These are phyloP conservation scores for Kalaharituber pfeilii DNA, from an alignment of 2,329 filamentous ascomycete genomes.

Conservation along the genomic window DNA sequence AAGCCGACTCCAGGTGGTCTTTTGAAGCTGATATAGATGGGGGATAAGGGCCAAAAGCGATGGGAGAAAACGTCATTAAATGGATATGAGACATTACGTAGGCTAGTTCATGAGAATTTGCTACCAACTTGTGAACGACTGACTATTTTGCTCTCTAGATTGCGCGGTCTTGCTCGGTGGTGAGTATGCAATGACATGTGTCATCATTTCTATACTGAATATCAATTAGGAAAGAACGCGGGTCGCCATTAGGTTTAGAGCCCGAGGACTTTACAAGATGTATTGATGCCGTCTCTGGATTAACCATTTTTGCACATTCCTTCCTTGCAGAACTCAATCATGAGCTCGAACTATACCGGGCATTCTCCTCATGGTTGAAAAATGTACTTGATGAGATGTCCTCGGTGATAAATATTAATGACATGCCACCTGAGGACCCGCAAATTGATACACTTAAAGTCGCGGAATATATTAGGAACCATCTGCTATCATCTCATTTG, in stretches of 20 bases:
- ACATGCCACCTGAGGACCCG: constrained; percentile 18
- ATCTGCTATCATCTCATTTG: constrained; percentile 21
- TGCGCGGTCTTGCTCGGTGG: constrained; percentile 64
- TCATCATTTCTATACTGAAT: background rate
- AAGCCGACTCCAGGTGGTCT: background rate
- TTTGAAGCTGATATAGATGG: background rate
- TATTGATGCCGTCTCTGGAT: constrained; percentile 20
- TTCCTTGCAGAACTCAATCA: constrained; percentile 22
- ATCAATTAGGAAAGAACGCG: constrained; percentile 20
- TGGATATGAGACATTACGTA: constrained; percentile 60
- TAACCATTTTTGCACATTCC: constrained; percentile 21
- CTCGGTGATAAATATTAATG: constrained; percentile 21
- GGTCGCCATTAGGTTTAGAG: constrained; percentile 22
- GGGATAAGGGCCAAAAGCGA: constrained; percentile 62
- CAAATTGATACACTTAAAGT: constrained; percentile 22
- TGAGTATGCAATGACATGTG: constrained; percentile 4
- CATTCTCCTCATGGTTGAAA: constrained; percentile 21
- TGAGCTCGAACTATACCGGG: constrained; percentile 21
- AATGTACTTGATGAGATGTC: constrained; percentile 21
- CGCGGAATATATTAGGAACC: constrained; percentile 21
- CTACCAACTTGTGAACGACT: constrained; percentile 75
- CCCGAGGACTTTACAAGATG: constrained; percentile 23
- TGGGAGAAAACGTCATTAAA: constrained; percentile 79
- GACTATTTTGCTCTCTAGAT: constrained; percentile 59
- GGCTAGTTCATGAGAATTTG: constrained; percentile 70